Percentiles rank a stretch among this genome's conserved stretches.
phyloP scores from a whole-genome alignment of 148 eudicot genomes.

The Salicornia ramosissima region DNA sequence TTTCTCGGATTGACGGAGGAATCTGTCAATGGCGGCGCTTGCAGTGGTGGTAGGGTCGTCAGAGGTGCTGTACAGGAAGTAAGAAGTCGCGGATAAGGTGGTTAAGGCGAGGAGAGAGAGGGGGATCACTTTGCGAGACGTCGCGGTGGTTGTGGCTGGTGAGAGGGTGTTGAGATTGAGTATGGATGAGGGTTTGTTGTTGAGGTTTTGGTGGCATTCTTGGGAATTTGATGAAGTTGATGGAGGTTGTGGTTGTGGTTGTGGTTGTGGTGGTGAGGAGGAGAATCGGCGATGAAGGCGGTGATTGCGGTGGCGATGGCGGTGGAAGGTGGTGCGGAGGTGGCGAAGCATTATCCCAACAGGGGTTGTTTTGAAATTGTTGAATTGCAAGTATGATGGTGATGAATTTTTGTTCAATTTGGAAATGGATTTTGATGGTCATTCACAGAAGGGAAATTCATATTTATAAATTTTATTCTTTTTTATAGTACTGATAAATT shows the following conservation, averaged over 20 bases:
- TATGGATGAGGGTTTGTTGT: background rate
- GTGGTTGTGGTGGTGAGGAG: background rate
- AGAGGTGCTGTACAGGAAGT: conserved; percentile 22
- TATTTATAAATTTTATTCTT: no score
- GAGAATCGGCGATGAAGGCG: background rate
- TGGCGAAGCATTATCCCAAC: conserved; percentile 3
- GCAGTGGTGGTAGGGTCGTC: background rate
- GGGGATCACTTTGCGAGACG: background rate
- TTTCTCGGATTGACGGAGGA: conserved; percentile 37
- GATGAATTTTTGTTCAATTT: no score
- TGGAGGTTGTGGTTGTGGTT: background rate
- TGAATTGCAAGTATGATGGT: background rate
- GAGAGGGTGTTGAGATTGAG: background rate
- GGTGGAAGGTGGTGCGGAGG: background rate
- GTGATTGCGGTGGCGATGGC: background rate
- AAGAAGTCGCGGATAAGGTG: conserved; percentile 32
- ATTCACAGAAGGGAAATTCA: no score
- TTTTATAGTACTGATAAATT: no score
- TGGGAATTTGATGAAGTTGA: background rate
- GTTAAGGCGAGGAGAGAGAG: conserved; percentile 19
- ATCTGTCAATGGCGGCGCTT: conserved; percentile 28
- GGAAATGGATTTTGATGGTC: no score
- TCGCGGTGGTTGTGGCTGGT: background rate
- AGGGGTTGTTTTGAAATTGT: background rate
- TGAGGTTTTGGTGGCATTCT: background rate